phyloP scores from a whole-genome alignment of 768 basidiomycete species.

The Astraeus odoratus region DNA sequence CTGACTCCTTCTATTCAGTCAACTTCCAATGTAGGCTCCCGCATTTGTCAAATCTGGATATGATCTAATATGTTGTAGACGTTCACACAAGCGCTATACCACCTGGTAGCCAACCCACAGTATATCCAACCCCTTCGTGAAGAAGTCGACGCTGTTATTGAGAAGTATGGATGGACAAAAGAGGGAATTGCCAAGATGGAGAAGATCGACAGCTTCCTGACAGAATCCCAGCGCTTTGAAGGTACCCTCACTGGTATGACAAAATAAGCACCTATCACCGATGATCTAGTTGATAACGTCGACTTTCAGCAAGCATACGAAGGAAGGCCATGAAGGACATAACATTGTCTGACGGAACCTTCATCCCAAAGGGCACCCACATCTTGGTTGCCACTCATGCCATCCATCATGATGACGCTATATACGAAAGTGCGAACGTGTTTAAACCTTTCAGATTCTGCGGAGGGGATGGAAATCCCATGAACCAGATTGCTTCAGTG shows the following conservation, averaged over 20 bases:
- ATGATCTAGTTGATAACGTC: too few species aligned
- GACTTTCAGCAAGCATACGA: slow-evolving; percentile 20
- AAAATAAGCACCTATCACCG: neutral
- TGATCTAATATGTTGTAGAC: slow-evolving; percentile 12
- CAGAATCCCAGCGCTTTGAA: slow-evolving; percentile 28
- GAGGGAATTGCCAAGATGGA: slow-evolving; percentile 22
- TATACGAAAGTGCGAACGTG: slow-evolving; percentile 26
- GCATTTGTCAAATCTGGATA: neutral
- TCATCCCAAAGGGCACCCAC: slow-evolving; percentile 28
- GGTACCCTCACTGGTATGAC: slow-evolving; percentile 21
- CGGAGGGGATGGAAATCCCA: slow-evolving; percentile 23
- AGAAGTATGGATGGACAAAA: slow-evolving; percentile 25
- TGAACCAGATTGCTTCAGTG: slow-evolving; percentile 31
- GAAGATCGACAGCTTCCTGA: slow-evolving; percentile 37
- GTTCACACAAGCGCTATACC: slow-evolving; percentile 29
- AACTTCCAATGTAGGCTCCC: neutral
- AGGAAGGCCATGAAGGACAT: slow-evolving; percentile 28
- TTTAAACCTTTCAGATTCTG: slow-evolving; percentile 49
- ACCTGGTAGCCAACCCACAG: slow-evolving; percentile 31
- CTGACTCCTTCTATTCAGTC: neutral
- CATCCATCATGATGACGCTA: slow-evolving; percentile 12
- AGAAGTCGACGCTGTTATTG: slow-evolving; percentile 29
- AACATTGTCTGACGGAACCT: slow-evolving; percentile 33
- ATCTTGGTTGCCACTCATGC: slow-evolving; percentile 17
- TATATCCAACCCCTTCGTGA: slow-evolving; percentile 30